Percentiles rank a stretch among this genome's conserved stretches.
These are phyloP conservation scores for Castanospermum australe DNA, from an alignment of 306 rosid genomes.

Conservation along the genomic window DNA sequence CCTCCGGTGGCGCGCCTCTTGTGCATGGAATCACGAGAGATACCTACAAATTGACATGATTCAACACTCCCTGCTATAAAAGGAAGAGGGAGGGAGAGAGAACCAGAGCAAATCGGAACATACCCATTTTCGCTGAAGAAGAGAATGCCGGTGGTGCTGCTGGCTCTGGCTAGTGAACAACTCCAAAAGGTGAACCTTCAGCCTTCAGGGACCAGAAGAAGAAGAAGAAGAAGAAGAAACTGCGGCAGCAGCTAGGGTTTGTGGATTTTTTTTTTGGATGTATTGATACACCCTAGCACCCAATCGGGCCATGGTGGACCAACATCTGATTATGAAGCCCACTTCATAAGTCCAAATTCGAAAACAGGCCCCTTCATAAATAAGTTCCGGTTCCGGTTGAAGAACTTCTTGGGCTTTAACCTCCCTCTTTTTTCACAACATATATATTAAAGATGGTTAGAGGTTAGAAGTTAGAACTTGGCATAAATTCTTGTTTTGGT, in stretches of 20 bases:
- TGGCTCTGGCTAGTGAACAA: background rate
- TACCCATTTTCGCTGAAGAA: slow-evolving; percentile 24
- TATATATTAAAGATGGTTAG: too few species aligned
- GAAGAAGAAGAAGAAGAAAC: background rate
- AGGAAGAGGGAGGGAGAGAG: background rate
- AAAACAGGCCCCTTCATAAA: background rate
- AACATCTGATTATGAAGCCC: background rate
- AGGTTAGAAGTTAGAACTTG: too few species aligned
- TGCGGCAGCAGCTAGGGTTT: slow-evolving; percentile 20
- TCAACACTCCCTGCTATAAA: background rate
- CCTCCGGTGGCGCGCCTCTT: slow-evolving; percentile 73
- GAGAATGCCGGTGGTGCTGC: background rate
- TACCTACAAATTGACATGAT: slow-evolving; percentile 33
- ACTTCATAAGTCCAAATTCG: background rate
- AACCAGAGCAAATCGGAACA: background rate
- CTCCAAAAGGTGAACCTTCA: background rate
- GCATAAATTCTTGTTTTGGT: too few species aligned
- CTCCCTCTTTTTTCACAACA: too few species aligned
- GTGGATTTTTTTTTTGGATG: too few species aligned
- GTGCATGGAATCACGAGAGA: slow-evolving; percentile 75
- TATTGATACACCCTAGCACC: background rate
- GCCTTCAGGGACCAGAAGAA: background rate
- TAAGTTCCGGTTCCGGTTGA: background rate
- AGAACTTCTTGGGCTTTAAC: background rate
- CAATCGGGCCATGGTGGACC: background rate